Base-by-base conservation (phyloP, 2,329 filamentous ascomycete species). In the Trichoderma guizhouense region DNA sequence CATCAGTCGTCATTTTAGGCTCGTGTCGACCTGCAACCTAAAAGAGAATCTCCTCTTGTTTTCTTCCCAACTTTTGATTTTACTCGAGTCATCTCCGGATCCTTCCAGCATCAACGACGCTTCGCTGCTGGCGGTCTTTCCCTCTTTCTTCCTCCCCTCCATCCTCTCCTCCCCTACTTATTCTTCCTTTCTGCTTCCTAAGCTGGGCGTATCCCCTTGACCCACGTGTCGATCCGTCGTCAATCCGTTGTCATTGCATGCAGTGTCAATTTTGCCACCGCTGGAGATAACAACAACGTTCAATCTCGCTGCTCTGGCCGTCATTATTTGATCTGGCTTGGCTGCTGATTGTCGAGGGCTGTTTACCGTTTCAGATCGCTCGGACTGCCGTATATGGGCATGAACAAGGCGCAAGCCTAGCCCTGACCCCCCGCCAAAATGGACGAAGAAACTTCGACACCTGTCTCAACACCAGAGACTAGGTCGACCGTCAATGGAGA, bases 361-460 rank as follows among this genome's bases (percentile, higher is more conserved):
- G 18, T 47, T 69, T 8, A 21, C 15, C 28, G 7, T 26, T 8
- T 26, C 12, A 36, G n/a, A 60, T 12, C 32, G 26, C n/a, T 24
- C 1, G 39, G 36, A 24, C 26, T 47, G 53, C 34, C 14, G 7
- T 39, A 9, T 24, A 47, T 60, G 53, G 65, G 26, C n/a, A 47
- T 69, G 53, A 69, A 69, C n/a, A 30, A 51, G 18, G 8, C 14
- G 55, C 34, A 69, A 60, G 12, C 55, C 12, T 12, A 61, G 65
- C 34, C 18, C 34, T 58, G 15, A 24, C 28, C n/a, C 28, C 28
- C 28, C 51, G 32, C 60, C 24, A 62, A 24, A 51, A 72, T 72
- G 71, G 65, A 64, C 60, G 71, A 72, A 64, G 71, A 72, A 69
- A 57, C 24, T 24, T 63, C 71, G 36, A 62, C 65, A 28, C 65